A percentile compares a stretch with the other conserved stretches of the same genome.
phyloP scores from a whole-genome alignment of 768 basidiomycete species.

The Lentinus brumalis region DNA sequence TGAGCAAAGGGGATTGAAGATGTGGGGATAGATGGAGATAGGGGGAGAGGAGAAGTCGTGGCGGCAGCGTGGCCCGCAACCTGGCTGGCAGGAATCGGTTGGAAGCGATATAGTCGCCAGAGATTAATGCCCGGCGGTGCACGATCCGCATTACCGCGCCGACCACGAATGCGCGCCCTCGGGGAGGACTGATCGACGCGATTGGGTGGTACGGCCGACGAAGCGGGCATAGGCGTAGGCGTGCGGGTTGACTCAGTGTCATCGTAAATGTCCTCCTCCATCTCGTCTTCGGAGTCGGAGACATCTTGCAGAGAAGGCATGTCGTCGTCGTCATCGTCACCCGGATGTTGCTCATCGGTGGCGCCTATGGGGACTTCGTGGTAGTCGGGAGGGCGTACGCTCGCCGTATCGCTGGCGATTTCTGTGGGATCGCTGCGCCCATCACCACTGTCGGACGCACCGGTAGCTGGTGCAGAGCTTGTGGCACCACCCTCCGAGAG shows the following conservation, averaged over 20 bases:
- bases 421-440: background rate
- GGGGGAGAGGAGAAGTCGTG: conserved; percentile 21
- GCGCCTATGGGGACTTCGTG: background rate
- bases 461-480: background rate
- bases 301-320: conserved; percentile 37
- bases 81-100: conserved; percentile 51
- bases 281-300: conserved; percentile 37
- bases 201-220: conserved; percentile 9
- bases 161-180: background rate
- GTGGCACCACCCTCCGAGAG: conserved; percentile 43
- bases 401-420: background rate
- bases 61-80: conserved; percentile 23
- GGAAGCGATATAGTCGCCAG: conserved; percentile 86
- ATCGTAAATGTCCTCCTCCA: conserved; percentile 29
- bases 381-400: background rate
- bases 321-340: conserved; percentile 27
- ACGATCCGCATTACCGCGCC: conserved; percentile 34
- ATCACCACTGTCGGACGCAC: background rate
- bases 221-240: conserved; percentile 29
- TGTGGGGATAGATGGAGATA: conserved; percentile 1
- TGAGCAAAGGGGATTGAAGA: background rate
- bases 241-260: conserved; percentile 20
- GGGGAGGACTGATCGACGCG: conserved; percentile 2
- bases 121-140: conserved; percentile 62
- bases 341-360: background rate